A percentile compares a stretch with the other conserved stretches of the same genome.
Conservation (phyloP, 106 monocot genomes). For the Narthecium ossifragum region DNA sequence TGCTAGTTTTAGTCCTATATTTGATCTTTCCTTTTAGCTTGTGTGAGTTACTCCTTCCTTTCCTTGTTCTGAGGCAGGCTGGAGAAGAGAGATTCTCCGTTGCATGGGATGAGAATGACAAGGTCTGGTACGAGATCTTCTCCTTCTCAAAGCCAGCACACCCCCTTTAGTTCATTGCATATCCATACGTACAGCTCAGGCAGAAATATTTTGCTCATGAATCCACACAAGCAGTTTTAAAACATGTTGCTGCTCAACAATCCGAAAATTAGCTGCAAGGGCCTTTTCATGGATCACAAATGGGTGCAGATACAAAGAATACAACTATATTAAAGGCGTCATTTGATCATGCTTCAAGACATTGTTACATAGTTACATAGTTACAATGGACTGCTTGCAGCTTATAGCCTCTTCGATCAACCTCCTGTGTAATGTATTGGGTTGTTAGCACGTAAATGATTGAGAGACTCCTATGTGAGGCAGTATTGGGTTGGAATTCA, state of each 20-base stretch:
- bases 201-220: constrained; percentile 71
- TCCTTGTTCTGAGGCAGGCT: constrained; percentile 32
- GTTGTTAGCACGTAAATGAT: too few species aligned
- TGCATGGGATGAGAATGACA: constrained; percentile 68
- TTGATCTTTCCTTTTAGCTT: not conserved
- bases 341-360: too few species aligned
- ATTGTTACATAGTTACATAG: too few species aligned
- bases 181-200: constrained; percentile 55
- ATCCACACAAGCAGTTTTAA: constrained; percentile 48
- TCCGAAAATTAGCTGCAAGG: not conserved
- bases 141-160: constrained; percentile 98
- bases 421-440: too few species aligned
- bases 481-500: too few species aligned
- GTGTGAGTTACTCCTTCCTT: not conserved
- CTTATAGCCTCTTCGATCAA: too few species aligned
- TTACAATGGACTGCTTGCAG: too few species aligned
- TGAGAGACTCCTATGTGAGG: too few species aligned
- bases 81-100: constrained; percentile 91
- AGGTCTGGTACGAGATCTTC: constrained; percentile 83
- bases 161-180: constrained; percentile 52
- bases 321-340: too few species aligned
- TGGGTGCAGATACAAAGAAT: too few species aligned
- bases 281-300: too few species aligned
- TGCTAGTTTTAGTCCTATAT: too few species aligned
- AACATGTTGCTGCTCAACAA: constrained; percentile 29